Evolutionary conservation across 495 filamentous ascomycete genomes (phyloP), one percentile per base, ranked within the genome.

Genomic region (Pyronema omphalodes): DNA sequence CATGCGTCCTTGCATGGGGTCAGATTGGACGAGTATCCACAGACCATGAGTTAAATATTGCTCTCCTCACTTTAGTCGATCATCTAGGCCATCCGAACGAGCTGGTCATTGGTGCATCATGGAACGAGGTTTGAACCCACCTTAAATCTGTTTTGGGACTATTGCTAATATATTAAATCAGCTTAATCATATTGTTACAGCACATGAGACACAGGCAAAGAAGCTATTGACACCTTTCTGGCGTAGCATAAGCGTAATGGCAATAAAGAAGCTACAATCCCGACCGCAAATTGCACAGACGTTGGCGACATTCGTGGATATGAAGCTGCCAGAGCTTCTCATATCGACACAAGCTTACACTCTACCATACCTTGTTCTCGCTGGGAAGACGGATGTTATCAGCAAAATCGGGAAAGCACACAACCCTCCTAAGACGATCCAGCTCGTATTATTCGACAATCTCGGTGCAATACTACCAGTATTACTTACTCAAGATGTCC

Each of bases 31-130:
- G 73, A 51, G 66, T 77, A 43, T 81, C 76, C 29, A 70, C 71
- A 19, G 84, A 87, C 57, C 80, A 88, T 41, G 83, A 93, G 64
- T 76, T 91, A 44, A 88, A 89, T 59, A 75, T 95, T 48, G 83
- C 86, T 37, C 73, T 98, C 35, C 70, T 93, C 44, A 80, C 80
- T 52, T 73, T 98, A 4, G 70, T 94, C 19, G 82, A 93, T 37
- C 95, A 88, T 62, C 72, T 96, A 1, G 89, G 88, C 9, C 79
- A 93, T 63, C 70, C 80, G 23, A 93, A 91, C 65, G 74, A 79
- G 14, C 76, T 93, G 5, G 71, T 94, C 4, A 84, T 79, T 57
- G 83, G 79, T 3, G 71, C 83, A 39, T 84, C 88, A 8, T 88
- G 84, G 65, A 83, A 82, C 58, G 86, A 93, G 71, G 82, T 83